Percentiles rank a stretch among this genome's conserved stretches.
These are phyloP conservation scores for Wallacemonas sp. DNA, from an alignment of 208 protist species.

Conservation along the genomic window DNA sequence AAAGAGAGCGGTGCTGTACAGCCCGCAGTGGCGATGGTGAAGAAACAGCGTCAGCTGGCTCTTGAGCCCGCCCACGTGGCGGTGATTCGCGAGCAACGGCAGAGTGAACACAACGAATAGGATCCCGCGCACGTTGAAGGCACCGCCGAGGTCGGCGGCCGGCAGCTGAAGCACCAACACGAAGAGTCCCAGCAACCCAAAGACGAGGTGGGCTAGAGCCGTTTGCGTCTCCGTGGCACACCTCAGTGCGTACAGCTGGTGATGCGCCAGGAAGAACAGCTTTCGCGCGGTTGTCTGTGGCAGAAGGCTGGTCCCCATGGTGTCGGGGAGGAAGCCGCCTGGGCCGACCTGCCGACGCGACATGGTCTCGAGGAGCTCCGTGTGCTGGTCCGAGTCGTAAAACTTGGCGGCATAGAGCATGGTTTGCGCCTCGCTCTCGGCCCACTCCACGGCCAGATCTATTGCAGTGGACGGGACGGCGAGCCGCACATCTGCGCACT, in stretches of 20 bases:
- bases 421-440: conserved; percentile 49
- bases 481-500: not conserved
- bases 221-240: conserved; percentile 30
- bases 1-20: conserved; percentile 53
- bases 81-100: conserved; percentile 48
- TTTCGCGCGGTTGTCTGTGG: conserved; percentile 25
- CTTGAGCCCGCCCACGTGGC: conserved; percentile 30
- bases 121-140: conserved; percentile 74
- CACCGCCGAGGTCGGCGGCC: conserved; percentile 47
- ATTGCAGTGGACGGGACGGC: conserved; percentile 29
- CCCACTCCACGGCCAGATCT: conserved; percentile 58
- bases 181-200: conserved; percentile 41
- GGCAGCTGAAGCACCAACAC: conserved; percentile 39
- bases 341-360: conserved; percentile 4
- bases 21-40: conserved; percentile 45
- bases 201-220: conserved; percentile 18
- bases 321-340: conserved; percentile 4
- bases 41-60: conserved; percentile 42
- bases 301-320: not conserved
- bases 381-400: conserved; percentile 43
- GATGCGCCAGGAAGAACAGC: conserved; percentile 43
- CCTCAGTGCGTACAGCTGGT: conserved; percentile 30
- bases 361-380: conserved; percentile 27
- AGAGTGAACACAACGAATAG: conserved; percentile 59
- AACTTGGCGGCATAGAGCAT: conserved; percentile 65